These are phyloP conservation scores for Trichoderma gracile DNA, from an alignment of 2,329 filamentous ascomycete genomes.

Conservation along the genomic window DNA sequence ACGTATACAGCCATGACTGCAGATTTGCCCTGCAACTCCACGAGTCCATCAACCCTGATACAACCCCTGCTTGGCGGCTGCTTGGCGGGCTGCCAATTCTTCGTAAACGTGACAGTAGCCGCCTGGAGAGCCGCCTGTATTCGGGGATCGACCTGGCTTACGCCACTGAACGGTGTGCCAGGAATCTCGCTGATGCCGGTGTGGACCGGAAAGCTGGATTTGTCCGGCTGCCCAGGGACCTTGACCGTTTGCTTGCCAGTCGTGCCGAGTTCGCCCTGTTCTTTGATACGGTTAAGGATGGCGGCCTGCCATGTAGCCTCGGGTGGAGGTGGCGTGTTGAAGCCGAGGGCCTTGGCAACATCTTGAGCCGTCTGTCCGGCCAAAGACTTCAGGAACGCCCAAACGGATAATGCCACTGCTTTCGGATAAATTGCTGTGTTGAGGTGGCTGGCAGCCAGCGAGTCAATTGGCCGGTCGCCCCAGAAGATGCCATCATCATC, in stretches of 20 bases:
- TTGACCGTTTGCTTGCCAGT: conserved; percentile 32
- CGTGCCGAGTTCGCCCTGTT: conserved; percentile 31
- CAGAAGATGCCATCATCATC: conserved; percentile 52
- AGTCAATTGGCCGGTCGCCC: conserved; percentile 51
- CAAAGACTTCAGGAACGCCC: conserved; percentile 53
- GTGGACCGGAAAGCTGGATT: conserved; percentile 33
- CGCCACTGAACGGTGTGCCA: conserved; percentile 33
- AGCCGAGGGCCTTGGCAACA: conserved; percentile 50
- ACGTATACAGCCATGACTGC: conserved; percentile 54
- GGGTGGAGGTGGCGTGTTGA: conserved; percentile 34
- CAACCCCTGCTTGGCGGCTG: conserved; percentile 52
- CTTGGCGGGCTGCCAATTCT: conserved; percentile 50
- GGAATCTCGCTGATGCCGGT: conserved; percentile 33
- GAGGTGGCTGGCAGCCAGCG: conserved; percentile 47
- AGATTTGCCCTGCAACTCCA: conserved; percentile 52
- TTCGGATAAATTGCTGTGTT: conserved; percentile 56
- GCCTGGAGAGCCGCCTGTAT: conserved; percentile 38
- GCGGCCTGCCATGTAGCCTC: conserved; percentile 39
- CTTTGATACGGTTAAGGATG: conserved; percentile 35
- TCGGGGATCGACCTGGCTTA: conserved; percentile 41
- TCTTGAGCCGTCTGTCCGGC: conserved; percentile 47
- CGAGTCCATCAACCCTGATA: conserved; percentile 54
- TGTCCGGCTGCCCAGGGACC: conserved; percentile 32
- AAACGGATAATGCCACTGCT: conserved; percentile 52
- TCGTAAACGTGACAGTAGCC: conserved; percentile 40